Percentiles rank a stretch among this genome's conserved stretches.
These are phyloP conservation scores for Coniella vitis DNA, from an alignment of 2,329 filamentous ascomycete genomes.

Conservation along the genomic window DNA sequence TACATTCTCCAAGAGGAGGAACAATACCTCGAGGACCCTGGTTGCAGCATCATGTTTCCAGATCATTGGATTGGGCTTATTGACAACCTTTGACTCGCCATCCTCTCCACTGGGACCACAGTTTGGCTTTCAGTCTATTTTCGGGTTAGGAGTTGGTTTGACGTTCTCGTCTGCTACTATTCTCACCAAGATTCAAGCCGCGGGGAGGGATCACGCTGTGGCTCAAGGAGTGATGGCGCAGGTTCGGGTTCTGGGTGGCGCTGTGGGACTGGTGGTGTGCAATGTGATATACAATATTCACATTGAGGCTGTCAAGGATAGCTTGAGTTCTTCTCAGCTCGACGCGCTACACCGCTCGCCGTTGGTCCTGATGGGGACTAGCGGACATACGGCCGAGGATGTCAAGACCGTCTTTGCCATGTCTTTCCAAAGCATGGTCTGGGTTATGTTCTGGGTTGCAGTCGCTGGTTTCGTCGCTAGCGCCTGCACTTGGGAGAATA, in stretches of 20 bases:
- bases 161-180: slow-evolving; percentile 52
- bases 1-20: slow-evolving; percentile 44
- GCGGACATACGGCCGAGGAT: slow-evolving; percentile 25
- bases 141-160: slow-evolving; percentile 53
- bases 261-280: slow-evolving; percentile 50
- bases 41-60: slow-evolving; percentile 44
- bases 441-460: slow-evolving; percentile 38
- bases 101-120: slow-evolving; percentile 31
- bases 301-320: slow-evolving; percentile 24
- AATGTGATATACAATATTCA: slow-evolving; percentile 50
- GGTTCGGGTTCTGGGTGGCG: slow-evolving; percentile 52
- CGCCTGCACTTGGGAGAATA: slow-evolving; percentile 36
- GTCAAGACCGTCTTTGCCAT: slow-evolving; percentile 36
- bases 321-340: slow-evolving; percentile 32
- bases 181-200: slow-evolving; percentile 47
- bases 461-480: slow-evolving; percentile 37
- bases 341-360: slow-evolving; percentile 38
- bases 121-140: slow-evolving; percentile 49
- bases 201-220: slow-evolving; percentile 44
- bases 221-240: slow-evolving; percentile 55
- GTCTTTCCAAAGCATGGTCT: slow-evolving; percentile 40
- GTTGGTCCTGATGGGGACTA: slow-evolving; percentile 30
- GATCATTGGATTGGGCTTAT: slow-evolving; percentile 43
- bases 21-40: slow-evolving; percentile 46
- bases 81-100: slow-evolving; percentile 35